Evolutionary conservation across 2,329 filamentous ascomycete species (phyloP).

Genomic region (Aspergillus fumigatiaffinis): DNA sequence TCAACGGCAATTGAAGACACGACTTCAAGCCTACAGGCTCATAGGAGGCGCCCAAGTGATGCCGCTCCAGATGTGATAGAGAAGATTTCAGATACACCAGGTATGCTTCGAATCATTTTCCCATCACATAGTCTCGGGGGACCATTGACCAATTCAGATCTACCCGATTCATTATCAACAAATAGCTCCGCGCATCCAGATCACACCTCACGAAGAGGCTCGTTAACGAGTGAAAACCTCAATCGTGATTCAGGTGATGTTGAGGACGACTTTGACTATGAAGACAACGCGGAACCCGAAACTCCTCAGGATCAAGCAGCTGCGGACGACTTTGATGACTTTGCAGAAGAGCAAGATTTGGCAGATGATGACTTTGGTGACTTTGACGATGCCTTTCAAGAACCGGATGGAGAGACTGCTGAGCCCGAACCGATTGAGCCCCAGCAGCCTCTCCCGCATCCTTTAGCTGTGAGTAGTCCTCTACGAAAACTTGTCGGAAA

Average conservation of each 20-base stretch:
- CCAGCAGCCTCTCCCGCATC: slow-evolving; percentile 29
- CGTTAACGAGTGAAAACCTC: slow-evolving; percentile 31
- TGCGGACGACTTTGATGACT: slow-evolving; percentile 56
- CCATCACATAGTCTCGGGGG: slow-evolving; percentile 41
- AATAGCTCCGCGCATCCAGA: slow-evolving; percentile 46
- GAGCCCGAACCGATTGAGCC: slow-evolving; percentile 19
- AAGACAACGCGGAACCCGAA: slow-evolving; percentile 55
- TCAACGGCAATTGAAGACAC: slow-evolving; percentile 33
- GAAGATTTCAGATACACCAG: slow-evolving; percentile 46
- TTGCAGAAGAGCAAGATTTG: slow-evolving; percentile 49
- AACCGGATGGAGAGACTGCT: slow-evolving; percentile 30
- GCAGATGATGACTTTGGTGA: slow-evolving; percentile 58
- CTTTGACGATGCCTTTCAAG: slow-evolving; percentile 65
- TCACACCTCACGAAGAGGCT: slow-evolving; percentile 35
- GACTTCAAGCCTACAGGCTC: slow-evolving; percentile 34
- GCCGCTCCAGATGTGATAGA: slow-evolving; percentile 42
- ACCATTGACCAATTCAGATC: slow-evolving; percentile 61
- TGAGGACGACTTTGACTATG: slow-evolving; percentile 34
- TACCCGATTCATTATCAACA: slow-evolving; percentile 47
- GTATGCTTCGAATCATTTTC: slow-evolving; percentile 49
- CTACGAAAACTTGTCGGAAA: background rate
- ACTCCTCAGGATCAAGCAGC: slow-evolving; percentile 66
- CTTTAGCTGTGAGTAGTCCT: slow-evolving; percentile 43
- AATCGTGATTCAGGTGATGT: slow-evolving; percentile 49
- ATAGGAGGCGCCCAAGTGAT: slow-evolving; percentile 40